Percentiles rank a stretch among this genome's conserved stretches.
phyloP scores from a whole-genome alignment of 495 filamentous ascomycete species.

The Penicillium maclennaniae region DNA sequence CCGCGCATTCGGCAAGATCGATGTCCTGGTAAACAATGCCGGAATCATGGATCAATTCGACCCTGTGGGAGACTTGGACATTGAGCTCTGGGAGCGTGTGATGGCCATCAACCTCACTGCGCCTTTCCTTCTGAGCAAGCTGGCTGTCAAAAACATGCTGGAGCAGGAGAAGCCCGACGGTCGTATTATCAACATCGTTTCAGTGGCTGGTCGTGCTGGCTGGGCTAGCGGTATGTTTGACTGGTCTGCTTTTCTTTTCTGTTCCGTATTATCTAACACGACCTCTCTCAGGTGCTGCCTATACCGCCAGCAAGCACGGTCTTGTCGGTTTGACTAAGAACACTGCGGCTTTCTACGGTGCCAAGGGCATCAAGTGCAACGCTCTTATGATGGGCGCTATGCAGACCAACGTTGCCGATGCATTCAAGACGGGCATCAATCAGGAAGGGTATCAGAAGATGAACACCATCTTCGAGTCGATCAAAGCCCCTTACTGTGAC shows the following conservation, averaged over 20 bases:
- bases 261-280: not conserved
- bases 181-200: conserved; percentile 39
- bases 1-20: conserved; percentile 28
- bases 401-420: conserved; percentile 52
- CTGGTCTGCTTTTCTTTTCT: not conserved
- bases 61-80: conserved; percentile 48
- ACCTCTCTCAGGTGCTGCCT: conserved; percentile 23
- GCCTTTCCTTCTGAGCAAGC: conserved; percentile 50
- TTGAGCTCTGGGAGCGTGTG: conserved; percentile 53
- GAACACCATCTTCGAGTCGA: conserved; percentile 22
- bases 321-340: conserved; percentile 60
- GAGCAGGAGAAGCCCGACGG: conserved; percentile 24
- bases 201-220: conserved; percentile 31
- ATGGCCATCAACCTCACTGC: conserved; percentile 59
- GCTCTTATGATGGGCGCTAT: conserved; percentile 55
- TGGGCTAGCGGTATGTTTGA: conserved; percentile 31
- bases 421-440: conserved; percentile 43
- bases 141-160: conserved; percentile 48
- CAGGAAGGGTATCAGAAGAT: conserved; percentile 39
- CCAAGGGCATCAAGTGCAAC: conserved; percentile 54
- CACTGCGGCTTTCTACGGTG: conserved; percentile 55
- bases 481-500: conserved; percentile 26
- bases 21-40: conserved; percentile 44
- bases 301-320: conserved; percentile 19
- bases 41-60: conserved; percentile 56